Evolutionary conservation across 345 rosid genomes (phyloP), one percentile per base, ranked within the genome.

Genomic region (Eucalyptus pauciflora): DNA sequence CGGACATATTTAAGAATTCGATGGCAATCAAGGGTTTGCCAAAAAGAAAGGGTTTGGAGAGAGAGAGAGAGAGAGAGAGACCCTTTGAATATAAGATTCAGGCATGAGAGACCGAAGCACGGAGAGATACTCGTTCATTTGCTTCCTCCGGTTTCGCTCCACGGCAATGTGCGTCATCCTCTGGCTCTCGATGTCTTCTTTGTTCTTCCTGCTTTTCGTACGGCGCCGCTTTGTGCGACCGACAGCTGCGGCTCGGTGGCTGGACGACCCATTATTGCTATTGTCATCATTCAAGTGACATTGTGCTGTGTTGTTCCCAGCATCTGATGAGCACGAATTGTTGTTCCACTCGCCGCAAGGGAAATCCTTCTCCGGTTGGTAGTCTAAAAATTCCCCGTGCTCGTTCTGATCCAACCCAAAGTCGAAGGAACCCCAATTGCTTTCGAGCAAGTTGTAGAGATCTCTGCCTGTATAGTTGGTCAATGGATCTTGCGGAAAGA

Each of bases 101-200:
- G 99, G 99, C 99, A 97, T 97, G 76, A 97, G 88, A 85, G 98
- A 95, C 27, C 97, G 96, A 13, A 97, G 96, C 80, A 91, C 88
- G 11, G 98, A 91, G 92, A 97, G 97, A 31, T 97, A 94, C 87
- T 96, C 98, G 89, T 97, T 97, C 99, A 96, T 97, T 86, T 95
- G 97, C 93, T 95, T 97, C 88, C 99, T 93, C 51, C 99, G 89
- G 87, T 97, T 97, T n/a, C 99, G 95, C 92, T 97, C 99, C 8
- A 97, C 99, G 12, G 99, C 97, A 96, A 97, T 97, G 96, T 97
- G 99, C 87, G 97, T 94, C 98, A 95, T 96, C 92, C 99, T 96
- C 90, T 97, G 99, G 76, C 93, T 95, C 94, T 94, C 95, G 49
- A 95, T 94, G n/a, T 97, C 99, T 89, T 95, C 98, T 89, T 93